Base-by-base conservation (phyloP, 164 flowering plant genomes). In the Saururus chinensis region DNA sequence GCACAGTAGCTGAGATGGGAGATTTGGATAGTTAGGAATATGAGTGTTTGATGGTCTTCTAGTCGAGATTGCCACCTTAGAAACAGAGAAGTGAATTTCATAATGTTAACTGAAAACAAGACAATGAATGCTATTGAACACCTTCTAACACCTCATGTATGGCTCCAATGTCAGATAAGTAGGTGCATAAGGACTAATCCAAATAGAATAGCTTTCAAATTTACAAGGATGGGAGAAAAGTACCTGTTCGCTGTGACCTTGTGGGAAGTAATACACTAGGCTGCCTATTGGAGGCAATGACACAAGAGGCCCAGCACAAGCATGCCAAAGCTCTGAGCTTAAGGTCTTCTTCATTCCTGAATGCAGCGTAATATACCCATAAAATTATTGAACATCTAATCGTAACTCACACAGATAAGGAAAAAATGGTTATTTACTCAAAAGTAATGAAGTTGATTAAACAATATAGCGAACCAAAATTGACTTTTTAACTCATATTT, bases 171-270 rank as follows among this genome's bases (percentile, higher is more conserved):
- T 30, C 37, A 30, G 37, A 30, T 30, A 30, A 30, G 6, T 30
- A 2, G 37, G 37, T 30, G 37, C 37, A 30, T 30, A 30, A 30
- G 37, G 37, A 30, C 37, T 30, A 30, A 30, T 30, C 37, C 37
- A 30, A 30, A 30, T 6, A 30, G 37, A 30, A 30, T 6, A 30
- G 37, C 37, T 30, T 2, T 30, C 37, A 30, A 30, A 30, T 6
- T 30, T 6, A 20, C 12, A 53, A 4, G 22, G 19, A 20, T 20
- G 22, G 23, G 12, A 20, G 56, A 8, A 19, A n/a, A 53, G 40
- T 56, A 91, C 99, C 98, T 95, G 99, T 68, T 95, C 99, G 53
- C 89, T 95, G 60, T 95, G 99, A 22, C 99, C 99, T 78, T 95
- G 98, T 26, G 99, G 96, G 72, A 95, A 91, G 74, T 95, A 95